Evolutionary conservation across 441 rosid genomes (phyloP), one percentile per base, ranked within the genome.

Genomic region (Erysimum cheiri): DNA sequence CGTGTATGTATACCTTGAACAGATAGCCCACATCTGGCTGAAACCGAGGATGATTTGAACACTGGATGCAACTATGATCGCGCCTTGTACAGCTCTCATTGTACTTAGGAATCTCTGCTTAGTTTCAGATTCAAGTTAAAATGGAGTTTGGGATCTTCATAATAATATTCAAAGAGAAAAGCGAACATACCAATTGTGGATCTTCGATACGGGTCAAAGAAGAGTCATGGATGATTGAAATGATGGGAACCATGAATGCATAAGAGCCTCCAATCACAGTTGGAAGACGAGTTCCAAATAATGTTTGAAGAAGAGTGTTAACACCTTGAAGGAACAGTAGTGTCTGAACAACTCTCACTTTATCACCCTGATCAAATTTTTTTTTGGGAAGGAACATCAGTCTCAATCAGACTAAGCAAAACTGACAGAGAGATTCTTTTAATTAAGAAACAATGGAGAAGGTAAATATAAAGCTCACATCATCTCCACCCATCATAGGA

Each of bases 11-110:
- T 82, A 96, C 99, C 99, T 88, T 80, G 99, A 88, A 81, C 92
- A 91, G 33, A 96, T 91, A 50, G 88, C 98, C 98, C 99, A 93
- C 77, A 96, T 70, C 61, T 93, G 99, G 80, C 99, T 96, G 78
- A 85, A 96, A 52, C 98, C 99, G 49, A 96, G 83, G 64, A 93
- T 88, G 76, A 93, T 96, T 76, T 96, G 98, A 73, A 96, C 79
- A 75, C 98, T 92, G 57, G 99, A 96, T 78, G 98, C 90, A 53
- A 96, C 97, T 22, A 96, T 96, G 26, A 96, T 67, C 48, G 99
- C 99, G 50, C 98, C 99, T 88, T 96, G 99, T 60, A 96, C 96
- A 1, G 99, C 99, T 81, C 96, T 89, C 97, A 93, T 96, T 59
- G 99, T 96, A 71, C 80, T 86, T 33, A 87, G 81, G 78, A 96